Evolutionary conservation across 768 basidiomycete species (phyloP), one percentile per base, ranked within the genome.

Genomic region (Rhodotorula toruloides): DNA sequence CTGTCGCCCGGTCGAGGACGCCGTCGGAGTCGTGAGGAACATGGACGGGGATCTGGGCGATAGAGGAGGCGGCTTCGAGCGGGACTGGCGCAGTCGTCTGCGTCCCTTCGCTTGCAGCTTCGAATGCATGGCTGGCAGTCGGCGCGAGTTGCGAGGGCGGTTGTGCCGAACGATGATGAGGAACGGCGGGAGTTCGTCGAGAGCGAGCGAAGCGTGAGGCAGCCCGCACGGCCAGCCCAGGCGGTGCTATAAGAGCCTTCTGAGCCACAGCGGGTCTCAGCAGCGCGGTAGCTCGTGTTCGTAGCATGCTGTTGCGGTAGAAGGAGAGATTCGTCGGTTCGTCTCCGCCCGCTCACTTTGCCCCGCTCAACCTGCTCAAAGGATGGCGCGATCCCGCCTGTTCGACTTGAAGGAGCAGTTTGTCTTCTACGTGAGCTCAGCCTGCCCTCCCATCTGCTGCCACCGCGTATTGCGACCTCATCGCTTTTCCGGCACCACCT

Each of bases 1-100:
- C 76, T 48, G 74, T 72, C 32, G 63, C 73, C 25, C 74, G 70
- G n/a, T 72, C 68, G 52, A 79, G 65, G 12, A 78, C 74, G 11
- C 77, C 77, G 11, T 72, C 48, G 1, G 74, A 69, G 70, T 79
- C 77, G 11, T 71, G 68, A 14, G 77, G 77, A 13, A 79, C 71
- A 29, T 73, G 42, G 32, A 77, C 76, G 0, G 74, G 64, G 40
- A 65, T 39, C 19, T n/a, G 52, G 0, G 64, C 54, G 43, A 69
- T 43, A 37, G 53, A 55, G 2, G 67, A 53, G 5, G 40, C n/a
- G 1, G 31, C 36, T 17, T 46, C 39, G 37, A 32, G 36, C 17
- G 42, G n/a, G 14, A 55, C 27, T 4, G 43, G 37, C 4, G 13
- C 21, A 39, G 16, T 27, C 25, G 54, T 36, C 13, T 47, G 31